These are phyloP conservation scores for Hordeum vulgare DNA, from an alignment of 176 grass and related monocot genomes.

Conservation along the genomic window DNA sequence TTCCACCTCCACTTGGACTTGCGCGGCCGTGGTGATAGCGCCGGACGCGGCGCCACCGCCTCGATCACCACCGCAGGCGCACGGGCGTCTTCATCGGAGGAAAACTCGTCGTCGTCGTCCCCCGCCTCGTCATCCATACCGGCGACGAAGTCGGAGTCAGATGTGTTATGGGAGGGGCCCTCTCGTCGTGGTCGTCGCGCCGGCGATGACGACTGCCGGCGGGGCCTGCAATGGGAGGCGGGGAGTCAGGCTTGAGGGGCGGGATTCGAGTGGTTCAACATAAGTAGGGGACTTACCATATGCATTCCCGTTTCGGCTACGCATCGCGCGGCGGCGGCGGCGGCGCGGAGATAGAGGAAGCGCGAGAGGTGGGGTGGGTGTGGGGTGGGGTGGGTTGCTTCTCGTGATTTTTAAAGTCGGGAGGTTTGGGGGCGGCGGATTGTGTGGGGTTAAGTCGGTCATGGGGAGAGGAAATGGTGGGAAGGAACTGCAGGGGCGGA, in stretches of 20 bases:
- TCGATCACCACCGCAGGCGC: no score
- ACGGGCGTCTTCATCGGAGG: no score
- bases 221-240: conserved; percentile 9
- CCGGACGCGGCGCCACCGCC: no score
- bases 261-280: not conserved
- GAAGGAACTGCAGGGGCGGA: conserved; percentile 26
- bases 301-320: not conserved
- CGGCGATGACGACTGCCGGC: conserved; percentile 6
- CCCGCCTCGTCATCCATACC: no score
- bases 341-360: not conserved
- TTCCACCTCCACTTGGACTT: no score
- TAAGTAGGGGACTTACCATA: not conserved
- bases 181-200: no score
- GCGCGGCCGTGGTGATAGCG: no score
- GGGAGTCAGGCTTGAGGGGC: not conserved
- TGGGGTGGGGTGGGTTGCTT: no score
- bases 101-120: no score
- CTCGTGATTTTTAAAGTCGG: not conserved
- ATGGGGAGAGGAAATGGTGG: conserved; percentile 31
- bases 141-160: no score
- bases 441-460: not conserved
- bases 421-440: not conserved
- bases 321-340: conserved; percentile 17
- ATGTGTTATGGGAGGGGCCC: no score
- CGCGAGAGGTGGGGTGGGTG: not conserved